These are phyloP conservation scores for Typha latifolia DNA, from an alignment of 176 grass and related monocot species.

Conservation along the genomic window DNA sequence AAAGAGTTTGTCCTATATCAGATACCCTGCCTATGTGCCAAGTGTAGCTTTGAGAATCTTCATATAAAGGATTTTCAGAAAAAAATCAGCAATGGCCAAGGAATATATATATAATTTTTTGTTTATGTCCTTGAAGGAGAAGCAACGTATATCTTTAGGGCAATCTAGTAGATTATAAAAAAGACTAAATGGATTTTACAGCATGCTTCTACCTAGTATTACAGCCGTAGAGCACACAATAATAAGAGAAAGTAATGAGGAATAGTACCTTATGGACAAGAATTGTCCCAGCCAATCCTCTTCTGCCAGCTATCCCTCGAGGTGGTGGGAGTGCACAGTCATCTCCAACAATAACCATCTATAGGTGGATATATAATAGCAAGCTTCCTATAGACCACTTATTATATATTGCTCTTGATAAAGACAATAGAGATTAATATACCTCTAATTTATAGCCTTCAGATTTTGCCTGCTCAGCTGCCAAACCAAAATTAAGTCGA, in stretches of 20 bases:
- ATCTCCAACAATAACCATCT: constrained; percentile 99
- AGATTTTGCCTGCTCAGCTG: constrained; percentile 97
- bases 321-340: constrained; percentile 93
- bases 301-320: constrained; percentile 90
- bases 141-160: too few relatives aligned
- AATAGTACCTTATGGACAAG: constrained; percentile 85
- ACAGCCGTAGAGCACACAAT: background rate
- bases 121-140: too few relatives aligned
- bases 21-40: too few relatives aligned
- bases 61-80: too few relatives aligned
- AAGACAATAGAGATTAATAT: constrained; percentile 9
- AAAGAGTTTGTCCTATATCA: too few relatives aligned
- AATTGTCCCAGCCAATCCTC: constrained; percentile 90
- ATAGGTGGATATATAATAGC: constrained; percentile 18
- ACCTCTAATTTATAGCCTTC: constrained; percentile 99
- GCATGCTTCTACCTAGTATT: background rate
- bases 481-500: constrained; percentile 99
- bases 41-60: too few relatives aligned
- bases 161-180: too few relatives aligned
- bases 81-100: too few relatives aligned
- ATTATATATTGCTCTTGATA: background rate
- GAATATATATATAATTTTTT: too few relatives aligned
- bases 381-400: constrained; percentile 15
- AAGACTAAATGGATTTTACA: background rate
- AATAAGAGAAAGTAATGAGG: constrained; percentile 2